phyloP scores from a whole-genome alignment of 2,329 filamentous ascomycete genomes.

The Ophiocordyceps sinensis region DNA sequence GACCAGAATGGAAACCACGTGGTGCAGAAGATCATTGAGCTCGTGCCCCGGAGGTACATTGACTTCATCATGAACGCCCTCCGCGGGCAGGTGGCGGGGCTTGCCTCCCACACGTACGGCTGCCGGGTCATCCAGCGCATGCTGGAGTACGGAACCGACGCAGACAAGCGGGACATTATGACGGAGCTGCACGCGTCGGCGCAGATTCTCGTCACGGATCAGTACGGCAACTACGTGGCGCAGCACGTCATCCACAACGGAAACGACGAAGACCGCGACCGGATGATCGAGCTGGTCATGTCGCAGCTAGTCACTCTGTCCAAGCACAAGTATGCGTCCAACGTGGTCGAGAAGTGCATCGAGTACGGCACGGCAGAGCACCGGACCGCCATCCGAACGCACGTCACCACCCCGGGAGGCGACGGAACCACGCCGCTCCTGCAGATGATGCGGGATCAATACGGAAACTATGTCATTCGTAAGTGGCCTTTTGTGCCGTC shows the following conservation, averaged over 20 bases:
- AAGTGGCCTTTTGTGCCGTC: constrained; percentile 27
- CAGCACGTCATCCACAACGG: constrained; percentile 83
- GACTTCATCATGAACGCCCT: constrained; percentile 76
- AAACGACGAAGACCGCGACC: constrained; percentile 53
- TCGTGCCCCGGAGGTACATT: constrained; percentile 60
- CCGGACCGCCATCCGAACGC: constrained; percentile 51
- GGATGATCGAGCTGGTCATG: constrained; percentile 61
- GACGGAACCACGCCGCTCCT: constrained; percentile 59
- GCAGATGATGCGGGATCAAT: constrained; percentile 75
- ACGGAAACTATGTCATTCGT: constrained; percentile 95
- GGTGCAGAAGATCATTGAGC: constrained; percentile 85
- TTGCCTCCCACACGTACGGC: constrained; percentile 71
- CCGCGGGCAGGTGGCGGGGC: constrained; percentile 54
- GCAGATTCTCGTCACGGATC: constrained; percentile 61
- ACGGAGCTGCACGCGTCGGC: constrained; percentile 64
- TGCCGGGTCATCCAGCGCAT: constrained; percentile 90
- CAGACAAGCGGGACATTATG: constrained; percentile 59
- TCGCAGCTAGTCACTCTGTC: constrained; percentile 60
- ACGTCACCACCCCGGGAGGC: constrained; percentile 43
- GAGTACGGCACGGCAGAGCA: constrained; percentile 55
- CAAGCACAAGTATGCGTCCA: constrained; percentile 93
- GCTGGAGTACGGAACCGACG: constrained; percentile 65
- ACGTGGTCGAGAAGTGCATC: constrained; percentile 92
- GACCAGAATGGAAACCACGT: constrained; percentile 95
- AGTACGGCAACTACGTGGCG: constrained; percentile 92